Base-by-base conservation (phyloP, 192 early-diverging fungal genomes). In the Umbelopsis sp. region DNA sequence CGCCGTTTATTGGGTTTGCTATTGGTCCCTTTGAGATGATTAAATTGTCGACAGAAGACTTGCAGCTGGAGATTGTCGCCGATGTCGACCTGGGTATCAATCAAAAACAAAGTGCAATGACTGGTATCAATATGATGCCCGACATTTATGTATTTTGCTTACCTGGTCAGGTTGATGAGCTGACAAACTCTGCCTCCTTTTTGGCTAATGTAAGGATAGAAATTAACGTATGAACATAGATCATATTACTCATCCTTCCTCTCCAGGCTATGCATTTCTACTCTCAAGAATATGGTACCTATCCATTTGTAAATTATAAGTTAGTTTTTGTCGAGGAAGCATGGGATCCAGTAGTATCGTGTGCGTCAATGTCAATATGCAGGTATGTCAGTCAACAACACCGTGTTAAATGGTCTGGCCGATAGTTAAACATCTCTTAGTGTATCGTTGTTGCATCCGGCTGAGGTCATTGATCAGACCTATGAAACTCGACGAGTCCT, bases 261-360 rank as follows among this genome's bases (percentile, higher is more conserved):
- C 10, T 41, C 11, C 20, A 92, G 83, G 90, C 91, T 5, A 82
- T 95, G 78, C 91, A 89, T 25, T 95, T 95, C 72, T 91, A 89
- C 78, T 89, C 93, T 71, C 91, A 92, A 69, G 95, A 93, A 80
- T 90, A 92, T 52, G 95, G 94, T 0, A 91, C 92, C 13, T 98
- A 92, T 74, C 96, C 96, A 0, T 97, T 89, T 69, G 75, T 84
- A 23, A 87, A 91, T 4, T 97, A 85, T 77, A 95, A 98, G 70
- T 77, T 94, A 35, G 94, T 97, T 4, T 97, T 97, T 82, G 74
- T 97, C 16, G 94, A 93, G 53, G 90, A 95, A 45, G 77, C 89
- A 7, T 86, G 84, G 69, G 78, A 79, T 48, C 84, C 93, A 6
- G 81, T 90, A 1, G 79, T 88, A 8, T 84, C 90, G 10, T 92